These are phyloP conservation scores for Apiotrichum gracile DNA, from an alignment of 1,284 basidiomycete species.

Conservation along the genomic window DNA sequence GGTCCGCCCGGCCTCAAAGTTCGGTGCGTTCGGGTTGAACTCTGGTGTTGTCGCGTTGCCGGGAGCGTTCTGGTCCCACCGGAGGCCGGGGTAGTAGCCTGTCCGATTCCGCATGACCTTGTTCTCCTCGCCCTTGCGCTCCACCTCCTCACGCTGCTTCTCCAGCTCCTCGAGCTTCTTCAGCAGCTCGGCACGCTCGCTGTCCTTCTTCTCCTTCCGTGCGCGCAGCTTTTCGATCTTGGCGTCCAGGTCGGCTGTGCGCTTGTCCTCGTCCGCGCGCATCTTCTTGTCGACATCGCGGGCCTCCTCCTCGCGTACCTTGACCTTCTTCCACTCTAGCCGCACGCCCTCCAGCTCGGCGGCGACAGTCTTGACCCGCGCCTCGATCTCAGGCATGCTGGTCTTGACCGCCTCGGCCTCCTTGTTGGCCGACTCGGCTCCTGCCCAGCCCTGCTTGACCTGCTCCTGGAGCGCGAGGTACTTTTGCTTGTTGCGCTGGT, in stretches of 20 bases:
- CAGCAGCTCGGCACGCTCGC: conserved; percentile 39
- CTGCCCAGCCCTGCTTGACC: conserved; percentile 47
- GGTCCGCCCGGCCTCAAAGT: background rate
- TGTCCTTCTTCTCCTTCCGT: conserved; percentile 52
- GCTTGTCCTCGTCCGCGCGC: conserved; percentile 40
- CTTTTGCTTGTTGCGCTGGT: conserved; percentile 45
- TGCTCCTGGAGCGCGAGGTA: conserved; percentile 46
- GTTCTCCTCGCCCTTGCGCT: conserved; percentile 35
- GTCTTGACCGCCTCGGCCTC: conserved; percentile 33
- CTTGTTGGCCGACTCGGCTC: conserved; percentile 36
- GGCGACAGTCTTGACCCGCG: conserved; percentile 19
- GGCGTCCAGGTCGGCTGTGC: conserved; percentile 48
- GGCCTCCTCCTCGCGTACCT: conserved; percentile 36
- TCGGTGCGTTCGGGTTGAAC: background rate
- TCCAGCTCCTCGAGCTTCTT: conserved; percentile 40
- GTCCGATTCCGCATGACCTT: conserved; percentile 13
- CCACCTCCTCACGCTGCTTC: conserved; percentile 31
- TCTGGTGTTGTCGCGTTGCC: background rate
- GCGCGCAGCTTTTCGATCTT: conserved; percentile 67
- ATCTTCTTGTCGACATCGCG: conserved; percentile 35
- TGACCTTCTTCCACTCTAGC: conserved; percentile 26
- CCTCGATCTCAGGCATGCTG: conserved; percentile 31
- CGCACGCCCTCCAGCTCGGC: conserved; percentile 30
- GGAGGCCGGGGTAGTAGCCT: conserved; percentile 13
- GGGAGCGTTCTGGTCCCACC: background rate